Evolutionary conservation across 495 filamentous ascomycete genomes (phyloP), one percentile per base, ranked within the genome.

Genomic region (Aspergillus avenaceus): DNA sequence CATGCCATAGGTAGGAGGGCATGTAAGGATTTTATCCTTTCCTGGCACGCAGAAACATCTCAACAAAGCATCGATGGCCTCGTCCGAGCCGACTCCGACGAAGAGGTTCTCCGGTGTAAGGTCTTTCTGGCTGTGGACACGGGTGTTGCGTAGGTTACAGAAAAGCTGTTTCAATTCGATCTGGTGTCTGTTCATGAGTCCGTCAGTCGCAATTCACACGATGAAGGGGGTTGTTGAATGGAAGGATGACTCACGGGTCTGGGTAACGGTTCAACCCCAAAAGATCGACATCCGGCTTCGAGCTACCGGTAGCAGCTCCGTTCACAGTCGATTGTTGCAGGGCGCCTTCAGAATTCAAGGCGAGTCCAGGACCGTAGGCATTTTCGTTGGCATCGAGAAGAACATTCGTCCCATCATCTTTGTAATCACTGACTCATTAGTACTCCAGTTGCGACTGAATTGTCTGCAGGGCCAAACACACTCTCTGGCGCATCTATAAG

Each of bases 341-440:
- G 28, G 72, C 69, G n/a, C 74, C 75, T 45, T 76, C 61, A 11
- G 55, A 50, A 42, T 65, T 72, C 45, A 83, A 48, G 8, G 69
- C 70, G 31, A 91, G 68, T 12, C 83, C 80, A 1, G 93, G 91
- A 2, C 95, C 93, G 68, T 85, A 96, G 45, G 93, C 91, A 64
- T 97, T 98, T 69, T 98, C 93, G 57, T 98, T 98, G 49, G 95
- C 93, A 62, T 98, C 93, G 50, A 98, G 87, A 24, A 98, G 83
- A 49, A 97, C 85, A 64, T 97, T 97, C 40, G 85, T 95, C 55
- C 93, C 95, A 62, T 98, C 87, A 64, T 98, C 93, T 78, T 97
- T 96, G 78, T 97, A 97, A 80, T 98, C 91, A 78, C 90, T 95
- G 67, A 50, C 50, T 63, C 51, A 57, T 74, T 67, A 74, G 72